A percentile compares a stretch with the other conserved stretches of the same genome.
Conservation (phyloP, 306 rosid species). For the Inga leiocalycina region DNA sequence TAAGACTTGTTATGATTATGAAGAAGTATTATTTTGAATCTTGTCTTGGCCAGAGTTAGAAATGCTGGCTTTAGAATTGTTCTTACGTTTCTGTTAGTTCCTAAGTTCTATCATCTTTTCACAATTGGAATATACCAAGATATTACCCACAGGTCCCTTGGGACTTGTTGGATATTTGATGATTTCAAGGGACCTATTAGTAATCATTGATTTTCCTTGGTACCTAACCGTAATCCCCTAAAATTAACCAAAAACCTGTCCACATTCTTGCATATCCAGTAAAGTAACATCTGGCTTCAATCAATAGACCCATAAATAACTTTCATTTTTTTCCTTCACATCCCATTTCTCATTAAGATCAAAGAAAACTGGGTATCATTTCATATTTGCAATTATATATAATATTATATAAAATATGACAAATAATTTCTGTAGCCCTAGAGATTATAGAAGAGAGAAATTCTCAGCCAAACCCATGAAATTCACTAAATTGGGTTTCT, state of each 20-base stretch:
- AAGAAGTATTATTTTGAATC: too few relatives aligned
- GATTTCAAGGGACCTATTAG: too few relatives aligned
- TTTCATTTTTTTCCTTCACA: constrained; percentile 11
- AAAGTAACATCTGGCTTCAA: constrained; percentile 24
- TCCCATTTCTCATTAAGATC: constrained; percentile 8
- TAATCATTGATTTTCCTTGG: fast-evolving
- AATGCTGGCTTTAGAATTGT: too few relatives aligned
- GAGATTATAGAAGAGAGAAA: constrained; percentile 12
- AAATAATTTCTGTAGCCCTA: not conserved
- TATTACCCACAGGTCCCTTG: too few relatives aligned
- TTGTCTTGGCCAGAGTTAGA: too few relatives aligned
- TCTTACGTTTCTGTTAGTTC: too few relatives aligned
- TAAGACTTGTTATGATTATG: too few relatives aligned
- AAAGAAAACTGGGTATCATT: constrained; percentile 1
- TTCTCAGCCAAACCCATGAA: constrained; percentile 11
- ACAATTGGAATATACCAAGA: too few relatives aligned
- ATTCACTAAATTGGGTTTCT: constrained; percentile 16
- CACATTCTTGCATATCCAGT: constrained; percentile 6
- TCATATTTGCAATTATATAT: constrained; percentile 6
- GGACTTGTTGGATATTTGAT: too few relatives aligned
- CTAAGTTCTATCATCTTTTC: too few relatives aligned
- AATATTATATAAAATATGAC: not conserved
- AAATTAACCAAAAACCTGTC: not conserved
- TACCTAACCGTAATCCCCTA: too few relatives aligned
- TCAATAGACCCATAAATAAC: not conserved